Evolutionary conservation across 805 yeast species (phyloP), one percentile per base, ranked within the genome.

Genomic region (Metschnikowia lachancei): DNA sequence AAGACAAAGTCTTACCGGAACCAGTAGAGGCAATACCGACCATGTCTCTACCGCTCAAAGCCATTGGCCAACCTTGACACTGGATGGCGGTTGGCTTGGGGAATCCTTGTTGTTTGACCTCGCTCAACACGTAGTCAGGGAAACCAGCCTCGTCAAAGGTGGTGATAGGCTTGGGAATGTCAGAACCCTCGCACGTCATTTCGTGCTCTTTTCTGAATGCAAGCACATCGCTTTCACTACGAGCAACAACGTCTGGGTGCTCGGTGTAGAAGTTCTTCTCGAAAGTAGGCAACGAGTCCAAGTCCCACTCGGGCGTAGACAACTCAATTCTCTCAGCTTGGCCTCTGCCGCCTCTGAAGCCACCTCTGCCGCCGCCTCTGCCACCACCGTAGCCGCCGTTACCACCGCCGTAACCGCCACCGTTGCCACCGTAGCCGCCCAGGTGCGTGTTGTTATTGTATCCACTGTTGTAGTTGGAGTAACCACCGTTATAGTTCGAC

Each of bases 51-150:
- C 99, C 99, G 60, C 92, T 83, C 49, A 91, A 77, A 63, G 99
- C 99, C 99, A 94, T 94, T 54, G 99, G 99, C 99, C 99, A 94
- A 76, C 99, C 99, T 77, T 94, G 99, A 72, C 97, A 89, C 76
- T 94, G 99, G 64, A 94, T 94, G 56, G 89, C 90, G 47, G 99
- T 94, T 61, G 99, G 99, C 55, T 75, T 80, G 46, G 84, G 94
- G 75, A 94, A 94, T 51, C 98, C 98, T 72, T 87, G 90, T 50
- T 83, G 83, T 71, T 86, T 81, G 59, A 94, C 91, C 77, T 92
- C 97, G 49, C 71, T 75, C 64, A 94, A 77, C 37, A 92, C 97
- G 66, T 92, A 91, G 59, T 82, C 87, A 56, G 99, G 99, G 80
- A 94, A 92, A 39, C 97, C 97, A 64, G 97, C 97, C 76, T 94